A percentile compares a stretch with the other conserved stretches of the same genome.
Conservation (phyloP, 1,284 basidiomycete genomes). For the Earliella scabrosa region DNA sequence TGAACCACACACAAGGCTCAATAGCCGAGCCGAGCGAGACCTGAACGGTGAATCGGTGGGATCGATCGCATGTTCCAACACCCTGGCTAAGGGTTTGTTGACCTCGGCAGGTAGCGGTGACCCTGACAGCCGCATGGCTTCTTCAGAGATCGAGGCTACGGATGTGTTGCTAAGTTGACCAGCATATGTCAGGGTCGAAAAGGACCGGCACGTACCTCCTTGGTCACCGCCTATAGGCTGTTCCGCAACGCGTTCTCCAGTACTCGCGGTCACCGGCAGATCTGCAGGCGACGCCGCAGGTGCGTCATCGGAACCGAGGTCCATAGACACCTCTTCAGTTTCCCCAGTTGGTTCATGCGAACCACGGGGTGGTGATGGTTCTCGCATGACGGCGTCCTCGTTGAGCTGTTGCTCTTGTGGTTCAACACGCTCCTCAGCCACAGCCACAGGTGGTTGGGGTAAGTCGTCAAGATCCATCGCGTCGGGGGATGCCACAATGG, state of each 20-base stretch:
- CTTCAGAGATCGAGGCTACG: not conserved
- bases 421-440: too few relatives aligned
- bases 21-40: slow-evolving; percentile 3
- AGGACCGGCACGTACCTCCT: too few relatives aligned
- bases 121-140: not conserved
- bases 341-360: not conserved
- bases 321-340: not conserved
- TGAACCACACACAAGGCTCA: slow-evolving; percentile 11
- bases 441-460: not conserved
- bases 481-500: slow-evolving; percentile 2
- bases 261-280: not conserved
- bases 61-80: not conserved
- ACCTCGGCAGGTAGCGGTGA: not conserved
- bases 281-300: not conserved
- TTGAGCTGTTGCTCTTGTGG: not conserved
- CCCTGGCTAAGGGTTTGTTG: not conserved
- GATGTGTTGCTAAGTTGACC: too few relatives aligned
- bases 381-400: slow-evolving; percentile 1
- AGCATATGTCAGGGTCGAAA: too few relatives aligned
- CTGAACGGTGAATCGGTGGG: slow-evolving; percentile 7
- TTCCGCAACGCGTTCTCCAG: too few relatives aligned
- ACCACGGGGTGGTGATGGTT: not conserved
- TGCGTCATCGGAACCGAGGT: not conserved
- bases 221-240: too few relatives aligned
- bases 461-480: slow-evolving; percentile 5